phyloP scores from a whole-genome alignment of 108 stramenopile species.

The Poteriospumella lacustris region DNA sequence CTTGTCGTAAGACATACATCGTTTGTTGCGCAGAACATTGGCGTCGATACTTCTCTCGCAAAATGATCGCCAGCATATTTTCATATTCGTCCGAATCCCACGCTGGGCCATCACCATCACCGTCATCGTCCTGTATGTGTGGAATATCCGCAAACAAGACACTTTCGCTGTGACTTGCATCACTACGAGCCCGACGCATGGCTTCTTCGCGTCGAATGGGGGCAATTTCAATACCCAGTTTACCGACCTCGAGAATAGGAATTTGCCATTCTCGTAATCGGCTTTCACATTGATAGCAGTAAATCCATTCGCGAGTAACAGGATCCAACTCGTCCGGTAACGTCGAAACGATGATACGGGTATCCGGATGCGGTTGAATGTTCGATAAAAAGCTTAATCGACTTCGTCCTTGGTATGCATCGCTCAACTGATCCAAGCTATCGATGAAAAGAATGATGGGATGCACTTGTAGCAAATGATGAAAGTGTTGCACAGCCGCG shows the following conservation, averaged over 20 bases:
- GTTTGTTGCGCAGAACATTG: background rate
- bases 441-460: slow-evolving; percentile 13
- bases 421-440: slow-evolving; percentile 22
- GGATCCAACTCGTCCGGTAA: background rate
- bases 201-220: no score
- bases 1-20: background rate
- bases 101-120: no score
- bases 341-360: background rate
- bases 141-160: no score
- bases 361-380: background rate
- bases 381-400: background rate
- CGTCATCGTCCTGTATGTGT: no score
- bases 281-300: slow-evolving; percentile 8
- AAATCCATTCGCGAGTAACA: background rate
- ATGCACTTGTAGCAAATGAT: background rate
- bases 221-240: background rate
- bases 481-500: background rate
- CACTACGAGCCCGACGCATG: background rate
- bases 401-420: background rate
- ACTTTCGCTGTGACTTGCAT: no score
- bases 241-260: background rate
- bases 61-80: no score
- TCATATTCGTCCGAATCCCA: no score
- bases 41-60: background rate
- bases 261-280: background rate